phyloP scores from a whole-genome alignment of 768 basidiomycete species.

The Xerocomellus intermedius region DNA sequence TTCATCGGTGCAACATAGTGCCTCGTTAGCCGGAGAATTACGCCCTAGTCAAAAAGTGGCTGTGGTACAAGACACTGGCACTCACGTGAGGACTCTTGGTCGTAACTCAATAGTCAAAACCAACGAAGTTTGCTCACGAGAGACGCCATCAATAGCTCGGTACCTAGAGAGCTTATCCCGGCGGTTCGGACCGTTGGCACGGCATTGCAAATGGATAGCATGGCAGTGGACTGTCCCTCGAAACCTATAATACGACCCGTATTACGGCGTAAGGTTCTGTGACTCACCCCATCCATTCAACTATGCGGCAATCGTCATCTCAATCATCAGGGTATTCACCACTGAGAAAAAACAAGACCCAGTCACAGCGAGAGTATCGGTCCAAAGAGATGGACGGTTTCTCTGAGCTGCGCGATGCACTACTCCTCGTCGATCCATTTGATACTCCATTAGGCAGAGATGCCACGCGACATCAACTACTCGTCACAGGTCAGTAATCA shows the following conservation, averaged over 20 bases:
- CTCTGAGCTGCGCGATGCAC: constrained; percentile 27
- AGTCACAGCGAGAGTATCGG: constrained; percentile 31
- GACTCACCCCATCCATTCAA: constrained; percentile 13
- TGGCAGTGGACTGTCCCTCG: neutral
- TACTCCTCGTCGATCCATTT: constrained; percentile 26
- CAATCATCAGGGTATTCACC: constrained; percentile 5
- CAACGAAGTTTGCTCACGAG: neutral
- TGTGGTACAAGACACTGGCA: neutral
- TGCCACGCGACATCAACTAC: constrained; percentile 31
- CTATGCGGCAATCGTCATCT: constrained; percentile 19
- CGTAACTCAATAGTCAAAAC: neutral
- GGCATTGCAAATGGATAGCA: neutral
- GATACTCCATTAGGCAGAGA: constrained; percentile 24
- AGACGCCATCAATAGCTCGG: neutral
- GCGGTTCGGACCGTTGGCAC: neutral
- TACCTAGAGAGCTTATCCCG: neutral
- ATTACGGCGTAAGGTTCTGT: neutral
- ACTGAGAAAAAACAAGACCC: constrained; percentile 22
- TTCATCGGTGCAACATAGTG: neutral
- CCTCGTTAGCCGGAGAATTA: constrained; percentile 3
- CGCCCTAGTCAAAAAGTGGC: neutral
- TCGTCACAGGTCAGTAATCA: constrained; percentile 20
- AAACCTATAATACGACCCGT: constrained; percentile 16
- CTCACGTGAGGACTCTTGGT: neutral
- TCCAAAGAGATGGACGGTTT: constrained; percentile 32